These are phyloP conservation scores for Stachybotrys chartarum DNA, from an alignment of 2,329 filamentous ascomycete genomes.

Conservation along the genomic window DNA sequence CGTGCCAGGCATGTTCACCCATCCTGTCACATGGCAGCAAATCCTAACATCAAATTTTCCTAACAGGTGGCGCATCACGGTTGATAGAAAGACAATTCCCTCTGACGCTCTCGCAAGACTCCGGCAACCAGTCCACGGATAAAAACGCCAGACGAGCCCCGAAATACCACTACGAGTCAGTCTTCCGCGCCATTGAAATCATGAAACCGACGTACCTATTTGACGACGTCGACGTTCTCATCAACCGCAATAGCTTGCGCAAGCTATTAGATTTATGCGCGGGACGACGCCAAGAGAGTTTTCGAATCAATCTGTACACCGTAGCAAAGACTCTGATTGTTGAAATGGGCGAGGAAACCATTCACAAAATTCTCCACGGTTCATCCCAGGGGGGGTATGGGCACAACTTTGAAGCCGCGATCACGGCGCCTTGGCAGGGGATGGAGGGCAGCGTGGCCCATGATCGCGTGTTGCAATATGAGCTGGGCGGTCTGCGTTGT, in stretches of 20 bases:
- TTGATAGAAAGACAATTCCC: not conserved
- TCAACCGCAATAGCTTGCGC: slow-evolving; percentile 15
- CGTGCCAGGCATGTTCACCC: slow-evolving; percentile 5
- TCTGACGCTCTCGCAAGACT: slow-evolving; percentile 1
- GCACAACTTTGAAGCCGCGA: slow-evolving; percentile 6
- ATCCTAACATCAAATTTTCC: not conserved
- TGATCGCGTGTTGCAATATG: slow-evolving; percentile 10
- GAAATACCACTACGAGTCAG: slow-evolving; percentile 16
- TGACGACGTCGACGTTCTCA: slow-evolving; percentile 18
- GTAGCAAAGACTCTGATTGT: slow-evolving; percentile 9
- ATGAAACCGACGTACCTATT: slow-evolving; percentile 16
- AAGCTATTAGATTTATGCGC: slow-evolving; percentile 16
- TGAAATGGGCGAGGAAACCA: slow-evolving; percentile 5
- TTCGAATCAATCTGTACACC: slow-evolving; percentile 10
- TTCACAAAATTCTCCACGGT: not conserved
- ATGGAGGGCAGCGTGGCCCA: slow-evolving; percentile 5
- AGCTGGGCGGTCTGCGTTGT: slow-evolving; percentile 9
- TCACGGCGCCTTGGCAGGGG: slow-evolving; percentile 3
- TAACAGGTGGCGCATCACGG: not conserved
- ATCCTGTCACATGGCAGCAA: no score
- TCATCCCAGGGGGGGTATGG: not conserved
- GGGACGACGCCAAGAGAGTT: slow-evolving; percentile 4
- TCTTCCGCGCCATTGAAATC: slow-evolving; percentile 16
- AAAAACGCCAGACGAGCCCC: slow-evolving; percentile 7
- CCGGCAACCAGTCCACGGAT: slow-evolving; percentile 5